Base-by-base conservation (phyloP, 2,329 filamentous ascomycete genomes). In the Trichoderma citrinoviride region DNA sequence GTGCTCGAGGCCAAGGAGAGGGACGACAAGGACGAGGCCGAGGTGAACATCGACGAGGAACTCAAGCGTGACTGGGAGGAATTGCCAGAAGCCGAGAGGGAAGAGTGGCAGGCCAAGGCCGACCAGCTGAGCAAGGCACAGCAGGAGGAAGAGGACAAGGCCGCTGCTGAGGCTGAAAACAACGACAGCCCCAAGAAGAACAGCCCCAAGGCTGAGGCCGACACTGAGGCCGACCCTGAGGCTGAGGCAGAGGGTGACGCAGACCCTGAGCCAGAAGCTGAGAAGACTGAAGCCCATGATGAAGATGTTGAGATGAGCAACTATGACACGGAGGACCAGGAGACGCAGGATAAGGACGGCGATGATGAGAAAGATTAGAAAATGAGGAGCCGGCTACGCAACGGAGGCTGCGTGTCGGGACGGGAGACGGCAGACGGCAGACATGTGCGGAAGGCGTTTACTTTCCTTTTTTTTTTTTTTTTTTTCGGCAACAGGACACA, bases 31-130 rank as follows among this genome's bases (percentile, higher is more conserved):
- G 79, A 79, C 17, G 69, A 71, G 19, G 68, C 65, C 21, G 69
- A 74, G 14, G 50, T 77, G 63, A 78, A 79, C 64, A 72, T 84
- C 14, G 83, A 86, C n/a, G 82, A 84, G 58, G 83, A 85, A 75
- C 78, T 87, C 8, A 76, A 78, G n/a, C 79, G 79, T 14, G 77
- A 77, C 47, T 87, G 85, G 85, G 82, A 84, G 65, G 80, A 83
- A 21, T 77, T 87, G 15, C 73, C 81, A 4, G 78, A 82, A 50
- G 75, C 74, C 23, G 78, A 82, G 56, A 82, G 80, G 71, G 82
- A 84, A 27, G 79, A 81, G 58, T 86, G 80, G 62, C 77, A 82
- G 67, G 66, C 70, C 65, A 79, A 75, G 63, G 68, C 70, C 27
- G 73, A 77, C 19, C 66, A 71, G 23, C 33, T 71, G 37, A 67